These are phyloP conservation scores for Penicillium desertorum DNA, from an alignment of 495 filamentous ascomycete genomes.

Conservation along the genomic window DNA sequence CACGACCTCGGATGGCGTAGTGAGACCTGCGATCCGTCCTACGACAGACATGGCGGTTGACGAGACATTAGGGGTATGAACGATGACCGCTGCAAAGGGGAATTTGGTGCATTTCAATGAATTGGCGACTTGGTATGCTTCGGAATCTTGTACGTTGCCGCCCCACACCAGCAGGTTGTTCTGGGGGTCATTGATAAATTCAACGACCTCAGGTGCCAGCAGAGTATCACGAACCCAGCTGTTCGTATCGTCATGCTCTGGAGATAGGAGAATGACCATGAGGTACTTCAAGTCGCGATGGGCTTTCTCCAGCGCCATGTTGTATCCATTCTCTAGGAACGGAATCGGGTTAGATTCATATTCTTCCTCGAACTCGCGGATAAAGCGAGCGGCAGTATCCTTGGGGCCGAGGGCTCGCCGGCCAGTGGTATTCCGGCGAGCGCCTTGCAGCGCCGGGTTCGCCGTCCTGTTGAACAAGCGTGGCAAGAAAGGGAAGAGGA, in stretches of 20 bases:
- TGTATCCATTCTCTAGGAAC: conserved; percentile 84
- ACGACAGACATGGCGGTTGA: conserved; percentile 85
- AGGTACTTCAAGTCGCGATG: conserved; percentile 91
- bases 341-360: conserved; percentile 68
- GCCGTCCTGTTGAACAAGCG: conserved; percentile 56
- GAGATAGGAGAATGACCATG: conserved; percentile 77
- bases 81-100: conserved; percentile 81
- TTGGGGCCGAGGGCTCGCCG: conserved; percentile 73
- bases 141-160: conserved; percentile 85
- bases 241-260: conserved; percentile 89
- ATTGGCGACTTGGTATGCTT: conserved; percentile 86
- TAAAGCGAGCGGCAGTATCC: conserved; percentile 85
- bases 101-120: conserved; percentile 85
- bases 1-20: conserved; percentile 63
- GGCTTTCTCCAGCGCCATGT: conserved; percentile 81
- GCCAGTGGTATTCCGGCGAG: conserved; percentile 63
- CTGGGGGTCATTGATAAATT: conserved; percentile 66
- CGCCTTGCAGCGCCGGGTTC: conserved; percentile 49
- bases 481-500: conserved; percentile 81
- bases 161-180: conserved; percentile 87
- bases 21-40: conserved; percentile 68
- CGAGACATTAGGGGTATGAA: conserved; percentile 76
- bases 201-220: conserved; percentile 66
- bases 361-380: conserved; percentile 90
- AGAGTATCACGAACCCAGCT: conserved; percentile 83